Evolutionary conservation across 2,329 filamentous ascomycete species (phyloP), one percentile per base, ranked within the genome.

Genomic region (Trichoderma sp.): DNA sequence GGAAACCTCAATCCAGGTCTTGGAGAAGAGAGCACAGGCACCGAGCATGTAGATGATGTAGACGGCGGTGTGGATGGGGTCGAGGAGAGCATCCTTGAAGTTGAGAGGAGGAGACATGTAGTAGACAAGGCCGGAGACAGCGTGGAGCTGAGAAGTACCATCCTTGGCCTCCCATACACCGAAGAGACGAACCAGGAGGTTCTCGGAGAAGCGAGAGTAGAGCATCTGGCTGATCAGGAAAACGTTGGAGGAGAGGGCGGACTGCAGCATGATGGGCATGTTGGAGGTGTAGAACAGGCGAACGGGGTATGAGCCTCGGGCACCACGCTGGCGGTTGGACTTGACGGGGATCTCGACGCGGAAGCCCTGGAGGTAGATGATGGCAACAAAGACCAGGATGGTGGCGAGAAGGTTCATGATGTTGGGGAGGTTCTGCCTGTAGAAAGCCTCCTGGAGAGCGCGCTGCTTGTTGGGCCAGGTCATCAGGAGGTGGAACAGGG

Each of bases 211-310:
- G 83, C 95, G 95, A 74, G 93, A 97, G 91, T 97, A 98, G 77
- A 99, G 91, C 95, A 98, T 98, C 88, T 99, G 96, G 82, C 93
- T 96, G 86, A 99, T 94, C 76, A 99, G 88, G 91, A 99, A 99
- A 85, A 99, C 90, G 89, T 99, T 99, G 88, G 95, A 98, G 77
- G 94, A 97, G 77, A 99, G 90, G 78, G 96, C 96, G 62, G 95
- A 98, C 88, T 99, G 97, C 83, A 99, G 89, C 96, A 99, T 99
- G 86, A 99, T 99, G 81, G 96, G 96, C 97, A 99, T 99, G 92
- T 99, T 99, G 83, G 95, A 98, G 82, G 96, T 99, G 88, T 99
- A 99, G 91, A 99, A 99, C 73, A 99, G 93, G 81, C 97, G 95
- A 83, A 99, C 91, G 79, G 96, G 96, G 90, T 98, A 99, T 53